These are phyloP conservation scores for Pestalotiopsis sp. DNA, from an alignment of 2,329 filamentous ascomycete genomes.

Conservation along the genomic window DNA sequence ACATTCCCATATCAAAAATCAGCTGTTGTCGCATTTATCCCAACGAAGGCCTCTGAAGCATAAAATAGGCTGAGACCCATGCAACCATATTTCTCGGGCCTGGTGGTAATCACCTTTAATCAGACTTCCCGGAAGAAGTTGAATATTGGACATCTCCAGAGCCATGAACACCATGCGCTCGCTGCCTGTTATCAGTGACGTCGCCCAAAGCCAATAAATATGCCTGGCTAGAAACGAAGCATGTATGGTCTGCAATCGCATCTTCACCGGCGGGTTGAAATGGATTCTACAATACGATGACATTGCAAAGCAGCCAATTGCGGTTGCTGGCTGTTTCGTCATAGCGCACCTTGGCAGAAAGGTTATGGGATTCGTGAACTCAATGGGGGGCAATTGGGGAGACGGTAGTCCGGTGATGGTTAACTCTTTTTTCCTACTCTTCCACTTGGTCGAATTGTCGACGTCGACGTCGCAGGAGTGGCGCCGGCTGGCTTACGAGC, in stretches of 20 bases:
- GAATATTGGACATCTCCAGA: too few species aligned
- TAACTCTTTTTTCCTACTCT: neutral
- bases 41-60: neutral
- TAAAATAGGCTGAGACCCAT: too few species aligned
- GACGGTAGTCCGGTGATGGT: conserved; percentile 3
- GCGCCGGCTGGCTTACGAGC: conserved; percentile 14
- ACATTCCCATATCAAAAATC: neutral
- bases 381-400: neutral
- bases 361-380: neutral
- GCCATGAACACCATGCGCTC: neutral
- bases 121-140: too few species aligned
- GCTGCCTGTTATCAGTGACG: neutral
- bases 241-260: neutral
- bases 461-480: conserved; percentile 13
- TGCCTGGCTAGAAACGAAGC: neutral
- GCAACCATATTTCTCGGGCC: too few species aligned
- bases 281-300: neutral
- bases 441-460: neutral
- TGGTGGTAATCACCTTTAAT: too few species aligned
- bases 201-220: neutral
- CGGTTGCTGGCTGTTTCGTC: neutral
- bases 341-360: conserved; percentile 8
- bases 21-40: neutral
- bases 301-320: neutral
- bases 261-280: neutral